Evolutionary conservation across 2,329 filamentous ascomycete genomes (phyloP), one percentile per base, ranked within the genome.

Genomic region (Cryoendolithus antarcticus): DNA sequence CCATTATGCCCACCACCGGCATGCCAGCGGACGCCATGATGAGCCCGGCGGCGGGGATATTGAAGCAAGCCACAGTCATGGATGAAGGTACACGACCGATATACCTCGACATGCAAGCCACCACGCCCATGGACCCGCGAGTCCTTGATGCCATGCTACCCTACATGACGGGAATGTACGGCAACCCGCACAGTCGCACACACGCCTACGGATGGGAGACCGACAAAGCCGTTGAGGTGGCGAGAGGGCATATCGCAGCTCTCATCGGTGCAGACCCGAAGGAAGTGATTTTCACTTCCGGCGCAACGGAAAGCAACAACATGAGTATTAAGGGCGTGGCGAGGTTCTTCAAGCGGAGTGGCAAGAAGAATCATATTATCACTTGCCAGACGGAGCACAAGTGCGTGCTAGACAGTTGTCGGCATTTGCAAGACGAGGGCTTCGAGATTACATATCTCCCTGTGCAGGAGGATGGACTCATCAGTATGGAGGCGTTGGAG

Each of bases 291-390:
- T 96, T 98, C 65, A 98, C 91, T 5, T 95, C 88, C 54, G 91
- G 91, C 40, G 91, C 91, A 10, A 98, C 91, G 0, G 91, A 98
- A 68, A 95, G 86, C 59, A 98, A 98, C 66, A 98, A 98, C 57
- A 98, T 98, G 91, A 94, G 86, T 63, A 86, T 98, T 67, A 98
- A 98, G 67, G 91, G 91, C 47, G 89, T 98, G 6, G 88, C 91
- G 12, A 75, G 89, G 47, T 98, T 98, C 66, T 95, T 95, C 60
- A 86, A 86, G 49, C 77, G 85, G 42, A 79, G 77, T 2, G 88
- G 86, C 53, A 95, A 95, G 76, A 96, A 96, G 77, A 94, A 83
- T 67, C 91, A 98, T 63, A 89, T 98, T 56, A 86, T 98, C 62
- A 98, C 91, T 15, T 86, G 79, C 30, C 91, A 96, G 67, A 98